phyloP scores from a whole-genome alignment of 2,329 filamentous ascomycete species.

The Moelleriella libera region DNA sequence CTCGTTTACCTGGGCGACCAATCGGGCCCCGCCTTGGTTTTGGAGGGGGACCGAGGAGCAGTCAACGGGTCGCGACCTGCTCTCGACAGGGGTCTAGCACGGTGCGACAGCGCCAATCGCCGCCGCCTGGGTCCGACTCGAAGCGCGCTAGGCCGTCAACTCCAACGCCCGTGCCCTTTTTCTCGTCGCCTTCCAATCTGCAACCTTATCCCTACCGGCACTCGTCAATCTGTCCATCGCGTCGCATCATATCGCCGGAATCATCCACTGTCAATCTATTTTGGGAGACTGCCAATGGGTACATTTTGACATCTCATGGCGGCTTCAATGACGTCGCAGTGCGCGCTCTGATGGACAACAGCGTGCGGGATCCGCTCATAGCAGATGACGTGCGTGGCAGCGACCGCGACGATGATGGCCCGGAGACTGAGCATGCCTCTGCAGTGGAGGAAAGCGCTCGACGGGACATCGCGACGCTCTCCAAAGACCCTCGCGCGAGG shows the following conservation, averaged over 20 bases:
- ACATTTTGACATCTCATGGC: too few species aligned
- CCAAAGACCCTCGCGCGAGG: background rate
- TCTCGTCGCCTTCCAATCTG: background rate
- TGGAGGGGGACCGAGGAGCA: background rate
- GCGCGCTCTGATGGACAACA: constrained; percentile 15
- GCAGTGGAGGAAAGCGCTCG: constrained; percentile 2
- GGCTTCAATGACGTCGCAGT: constrained; percentile 1
- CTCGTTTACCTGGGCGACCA: background rate
- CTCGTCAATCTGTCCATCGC: too few species aligned
- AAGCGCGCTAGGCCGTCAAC: background rate
- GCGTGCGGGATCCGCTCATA: constrained; percentile 24
- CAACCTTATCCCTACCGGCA: too few species aligned
- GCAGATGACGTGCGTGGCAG: constrained; percentile 13
- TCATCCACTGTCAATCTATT: too few species aligned
- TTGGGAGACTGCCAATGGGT: too few species aligned
- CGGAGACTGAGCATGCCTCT: constrained; percentile 10
- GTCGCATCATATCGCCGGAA: too few species aligned
- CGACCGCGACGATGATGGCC: constrained; percentile 14
- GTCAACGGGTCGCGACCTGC: background rate
- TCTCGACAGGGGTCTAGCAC: background rate
- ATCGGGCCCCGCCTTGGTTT: background rate
- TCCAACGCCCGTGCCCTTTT: background rate
- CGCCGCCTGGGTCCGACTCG: background rate
- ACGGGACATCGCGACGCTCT: too few species aligned
- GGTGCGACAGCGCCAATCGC: background rate